Conservation (phyloP, 495 filamentous ascomycete genomes). For the Daldinia childiae region DNA sequence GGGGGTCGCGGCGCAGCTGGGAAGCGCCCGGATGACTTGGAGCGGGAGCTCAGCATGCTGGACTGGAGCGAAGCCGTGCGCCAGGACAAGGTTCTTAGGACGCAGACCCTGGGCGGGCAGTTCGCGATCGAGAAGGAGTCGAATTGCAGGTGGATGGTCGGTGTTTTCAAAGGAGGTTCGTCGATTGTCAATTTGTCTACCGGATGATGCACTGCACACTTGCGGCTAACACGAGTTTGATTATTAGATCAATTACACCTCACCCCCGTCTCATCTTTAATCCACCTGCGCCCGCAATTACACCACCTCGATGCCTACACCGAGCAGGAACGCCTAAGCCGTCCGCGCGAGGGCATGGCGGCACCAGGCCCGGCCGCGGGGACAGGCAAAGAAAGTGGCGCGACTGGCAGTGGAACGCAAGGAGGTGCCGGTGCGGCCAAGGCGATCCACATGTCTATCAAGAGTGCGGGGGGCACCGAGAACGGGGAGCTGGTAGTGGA, state of each 20-base stretch:
- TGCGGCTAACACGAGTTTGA: slow-evolving; percentile 8
- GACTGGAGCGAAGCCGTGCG: slow-evolving; percentile 57
- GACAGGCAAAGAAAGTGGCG: slow-evolving; percentile 29
- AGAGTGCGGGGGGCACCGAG: slow-evolving; percentile 54
- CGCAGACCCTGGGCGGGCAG: slow-evolving; percentile 56
- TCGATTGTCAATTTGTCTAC: slow-evolving; percentile 15
- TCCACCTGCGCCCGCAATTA: slow-evolving; percentile 57
- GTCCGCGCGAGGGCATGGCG: slow-evolving; percentile 35
- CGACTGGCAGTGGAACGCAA: slow-evolving; percentile 15
- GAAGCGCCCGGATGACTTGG: slow-evolving; percentile 38
- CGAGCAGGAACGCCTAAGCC: slow-evolving; percentile 55
- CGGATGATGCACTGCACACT: neutral
- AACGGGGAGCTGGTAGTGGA: slow-evolving; percentile 53
- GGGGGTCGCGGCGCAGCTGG: slow-evolving; percentile 25
- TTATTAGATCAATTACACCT: slow-evolving; percentile 58
- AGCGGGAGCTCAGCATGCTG: slow-evolving; percentile 47
- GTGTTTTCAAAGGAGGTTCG: slow-evolving; percentile 58
- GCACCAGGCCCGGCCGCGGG: slow-evolving; percentile 27
- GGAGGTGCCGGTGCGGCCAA: slow-evolving; percentile 37
- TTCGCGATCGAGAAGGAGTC: slow-evolving; percentile 50
- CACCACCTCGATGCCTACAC: slow-evolving; percentile 60
- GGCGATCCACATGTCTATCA: slow-evolving; percentile 64
- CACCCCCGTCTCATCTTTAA: slow-evolving; percentile 55
- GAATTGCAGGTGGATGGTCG: slow-evolving; percentile 55
- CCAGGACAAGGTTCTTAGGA: slow-evolving; percentile 55